A percentile compares a stretch with the other conserved stretches of the same genome.
Evolutionary conservation across 495 filamentous ascomycete species (phyloP).

Genomic region (Neurospora africana): DNA sequence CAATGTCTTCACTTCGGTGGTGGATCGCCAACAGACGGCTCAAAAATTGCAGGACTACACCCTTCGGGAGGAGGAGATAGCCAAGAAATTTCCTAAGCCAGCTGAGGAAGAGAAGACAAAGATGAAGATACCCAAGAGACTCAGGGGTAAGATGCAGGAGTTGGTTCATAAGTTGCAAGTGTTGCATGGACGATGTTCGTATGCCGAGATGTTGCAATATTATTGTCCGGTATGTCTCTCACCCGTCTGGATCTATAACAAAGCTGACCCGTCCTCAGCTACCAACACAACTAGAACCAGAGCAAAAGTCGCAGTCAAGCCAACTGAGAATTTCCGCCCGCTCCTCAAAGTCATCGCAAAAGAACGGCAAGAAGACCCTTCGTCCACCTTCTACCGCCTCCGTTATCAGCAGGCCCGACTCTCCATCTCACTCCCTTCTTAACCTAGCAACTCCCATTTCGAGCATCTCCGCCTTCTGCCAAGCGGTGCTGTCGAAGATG

Average conservation of each 20-base stretch:
- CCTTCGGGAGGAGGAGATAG: constrained; percentile 73
- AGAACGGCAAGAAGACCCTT: constrained; percentile 1
- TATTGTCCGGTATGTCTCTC: no score
- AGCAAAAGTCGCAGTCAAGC: not conserved
- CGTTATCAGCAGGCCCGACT: not conserved
- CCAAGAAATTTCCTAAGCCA: constrained; percentile 21
- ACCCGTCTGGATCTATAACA: no score
- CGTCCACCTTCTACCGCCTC: not conserved
- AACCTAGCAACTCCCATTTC: constrained; percentile 61
- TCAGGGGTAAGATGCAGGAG: constrained; percentile 49
- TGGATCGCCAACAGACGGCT: constrained; percentile 52
- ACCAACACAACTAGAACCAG: not conserved
- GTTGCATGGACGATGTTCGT: constrained; percentile 64
- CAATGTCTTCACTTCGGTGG: constrained; percentile 72
- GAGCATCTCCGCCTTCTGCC: constrained; percentile 79
- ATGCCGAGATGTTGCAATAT: constrained; percentile 60
- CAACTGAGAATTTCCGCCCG: not conserved
- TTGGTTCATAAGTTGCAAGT: constrained; percentile 60
- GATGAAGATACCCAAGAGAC: constrained; percentile 58
- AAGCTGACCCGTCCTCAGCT: no score
- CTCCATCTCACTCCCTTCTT: constrained; percentile 36
- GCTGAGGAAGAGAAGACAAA: constrained; percentile 4
- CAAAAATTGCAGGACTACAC: constrained; percentile 75
- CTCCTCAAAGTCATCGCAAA: not conserved
- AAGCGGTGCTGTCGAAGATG: constrained; percentile 61